Base-by-base conservation (phyloP, 805 yeast species). In the Spathaspora arborariae region DNA sequence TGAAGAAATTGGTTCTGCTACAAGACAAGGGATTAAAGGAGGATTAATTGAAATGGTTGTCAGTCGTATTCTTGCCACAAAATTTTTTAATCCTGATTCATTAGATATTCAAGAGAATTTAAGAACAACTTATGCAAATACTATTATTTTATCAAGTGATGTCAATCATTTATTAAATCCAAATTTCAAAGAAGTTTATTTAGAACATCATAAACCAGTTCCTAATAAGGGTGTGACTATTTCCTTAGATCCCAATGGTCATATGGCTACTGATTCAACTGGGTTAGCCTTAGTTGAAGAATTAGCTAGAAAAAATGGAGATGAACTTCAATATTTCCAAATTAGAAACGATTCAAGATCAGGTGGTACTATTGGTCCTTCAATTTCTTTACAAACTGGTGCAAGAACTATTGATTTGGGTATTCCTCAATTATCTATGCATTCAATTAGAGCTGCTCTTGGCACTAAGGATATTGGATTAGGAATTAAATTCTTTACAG, bases 341-440 rank as follows among this genome's bases (percentile, higher is more conserved):
- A 85, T 87, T 62, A 80, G 94, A 65, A 88, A 89, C 67, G 91
- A 84, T 62, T 78, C 87, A 13, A 79, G 94, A 60, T 83, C 90
- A 1, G 96, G 96, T 26, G 95, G 95, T 35, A 88, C 96, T 21
- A 87, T 89, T 59, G 96, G 96, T 0, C 96, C 88, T 19, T 72
- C 77, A 9, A 69, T 83, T 45, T 70, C 87, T 13, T 65, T 78
- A 36, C 79, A 75, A 51, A 81, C 88, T 1, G 89, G 89, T 46
- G 86, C 87, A 3, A 74, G 88, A 58, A 84, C 92, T 39, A 79
- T 86, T 46, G 96, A 88, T 57, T 64, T 87, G 48, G 96, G 96
- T 46, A 84, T 88, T 55, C 82, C 95, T 2, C 95, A 88, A 66
- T 72, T 85, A 56, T 79, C 92, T 2, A 88, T 88, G 96, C 96